Evolutionary conservation across 2,329 filamentous ascomycete species (phyloP).

Genomic region (Amylocarpus encephaloides): DNA sequence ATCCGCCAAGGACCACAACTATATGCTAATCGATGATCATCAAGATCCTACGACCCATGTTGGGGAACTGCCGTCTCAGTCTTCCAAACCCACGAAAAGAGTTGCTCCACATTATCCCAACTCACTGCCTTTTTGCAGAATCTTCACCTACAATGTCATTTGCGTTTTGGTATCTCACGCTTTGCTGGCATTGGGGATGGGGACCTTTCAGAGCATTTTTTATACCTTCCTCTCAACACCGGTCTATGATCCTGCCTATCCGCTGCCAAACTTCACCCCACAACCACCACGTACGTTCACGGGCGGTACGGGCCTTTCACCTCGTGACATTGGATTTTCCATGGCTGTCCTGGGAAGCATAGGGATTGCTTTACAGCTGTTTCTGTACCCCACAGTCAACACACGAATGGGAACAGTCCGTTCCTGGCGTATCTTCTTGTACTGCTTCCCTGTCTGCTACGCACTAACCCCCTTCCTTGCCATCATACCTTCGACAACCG

Average conservation of each 20-base stretch:
- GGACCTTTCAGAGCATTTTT: slow-evolving; percentile 54
- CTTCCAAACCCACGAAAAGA: slow-evolving; percentile 20
- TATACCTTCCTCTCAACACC: slow-evolving; percentile 58
- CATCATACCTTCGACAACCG: slow-evolving; percentile 46
- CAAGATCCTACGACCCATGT: slow-evolving; percentile 7
- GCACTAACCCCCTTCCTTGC: slow-evolving; percentile 64
- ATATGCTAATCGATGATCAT: slow-evolving; percentile 6
- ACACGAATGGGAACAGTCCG: slow-evolving; percentile 59
- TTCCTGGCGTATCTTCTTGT: slow-evolving; percentile 62
- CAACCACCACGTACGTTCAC: slow-evolving; percentile 41
- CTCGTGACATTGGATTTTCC: slow-evolving; percentile 65
- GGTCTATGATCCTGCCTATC: slow-evolving; percentile 33
- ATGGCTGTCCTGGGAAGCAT: slow-evolving; percentile 71
- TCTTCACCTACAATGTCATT: slow-evolving; percentile 35
- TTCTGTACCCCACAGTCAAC: slow-evolving; percentile 65
- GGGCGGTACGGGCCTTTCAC: slow-evolving; percentile 69
- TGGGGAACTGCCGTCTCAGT: slow-evolving; percentile 8
- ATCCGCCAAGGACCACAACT: slow-evolving; percentile 2
- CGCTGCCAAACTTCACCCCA: slow-evolving; percentile 43
- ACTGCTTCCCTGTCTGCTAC: slow-evolving; percentile 67
- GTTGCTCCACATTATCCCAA: slow-evolving; percentile 25
- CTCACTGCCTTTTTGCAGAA: slow-evolving; percentile 42
- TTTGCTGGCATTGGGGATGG: slow-evolving; percentile 54
- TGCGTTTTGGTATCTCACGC: slow-evolving; percentile 45
- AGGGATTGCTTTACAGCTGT: slow-evolving; percentile 67